Conservation (phyloP, 164 flowering plant genomes). For the Macadamia tetraphylla region DNA sequence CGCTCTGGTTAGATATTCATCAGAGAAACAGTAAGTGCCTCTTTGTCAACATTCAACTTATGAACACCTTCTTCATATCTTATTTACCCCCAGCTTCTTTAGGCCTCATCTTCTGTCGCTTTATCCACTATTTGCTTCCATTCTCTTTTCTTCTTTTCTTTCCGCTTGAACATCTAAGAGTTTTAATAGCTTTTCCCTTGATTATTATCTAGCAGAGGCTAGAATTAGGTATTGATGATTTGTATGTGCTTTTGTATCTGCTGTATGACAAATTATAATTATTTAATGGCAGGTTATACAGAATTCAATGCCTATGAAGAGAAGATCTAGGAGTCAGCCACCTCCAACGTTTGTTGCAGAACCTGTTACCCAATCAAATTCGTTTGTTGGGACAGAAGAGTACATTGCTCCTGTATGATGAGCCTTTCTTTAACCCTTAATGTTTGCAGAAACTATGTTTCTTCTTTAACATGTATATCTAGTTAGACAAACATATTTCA, state of each 20-base stretch:
- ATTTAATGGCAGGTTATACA: conserved; percentile 49
- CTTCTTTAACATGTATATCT: not conserved
- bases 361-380: conserved; percentile 79
- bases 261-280: not conserved
- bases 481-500: not conserved
- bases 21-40: no score
- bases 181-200: not conserved
- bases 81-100: not conserved
- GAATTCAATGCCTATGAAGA: conserved; percentile 38
- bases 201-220: not conserved
- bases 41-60: no score
- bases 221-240: not conserved
- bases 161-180: not conserved
- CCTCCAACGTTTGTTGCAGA: conserved; percentile 88
- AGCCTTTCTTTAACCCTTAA: conserved; percentile 4
- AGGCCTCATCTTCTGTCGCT: not conserved
- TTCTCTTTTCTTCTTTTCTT: not conserved
- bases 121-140: not conserved
- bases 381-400: conserved; percentile 98
- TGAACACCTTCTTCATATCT: not conserved
- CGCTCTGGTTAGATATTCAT: no score
- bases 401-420: conserved; percentile 93
- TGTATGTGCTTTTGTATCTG: not conserved
- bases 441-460: not conserved
- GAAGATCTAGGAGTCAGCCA: conserved; percentile 54